A percentile compares a stretch with the other conserved stretches of the same genome.
Evolutionary conservation across 257 asterid genomes (phyloP).

Genomic region (Solanum rostratum): DNA sequence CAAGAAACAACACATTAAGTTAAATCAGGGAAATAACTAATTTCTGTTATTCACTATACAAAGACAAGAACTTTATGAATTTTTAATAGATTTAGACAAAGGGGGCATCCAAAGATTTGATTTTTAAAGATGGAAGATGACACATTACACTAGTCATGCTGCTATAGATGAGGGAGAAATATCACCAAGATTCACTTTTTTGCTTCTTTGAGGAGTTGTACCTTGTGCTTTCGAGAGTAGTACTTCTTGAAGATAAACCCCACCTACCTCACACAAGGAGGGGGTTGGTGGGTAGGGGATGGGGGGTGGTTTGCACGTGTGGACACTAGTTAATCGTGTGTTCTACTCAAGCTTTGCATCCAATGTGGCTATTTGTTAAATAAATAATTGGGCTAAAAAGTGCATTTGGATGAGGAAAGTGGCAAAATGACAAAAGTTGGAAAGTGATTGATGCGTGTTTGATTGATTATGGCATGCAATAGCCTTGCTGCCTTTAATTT

Average conservation of each 20-base stretch:
- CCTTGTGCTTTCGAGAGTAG: neutral
- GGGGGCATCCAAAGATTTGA: neutral
- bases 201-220: neutral
- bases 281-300: neutral
- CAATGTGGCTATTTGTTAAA: neutral
- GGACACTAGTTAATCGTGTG: neutral
- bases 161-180: neutral
- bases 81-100: neutral
- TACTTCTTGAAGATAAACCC: neutral
- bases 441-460: neutral
- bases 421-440: neutral
- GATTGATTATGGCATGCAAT: neutral
- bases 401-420: neutral
- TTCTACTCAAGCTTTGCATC: neutral
- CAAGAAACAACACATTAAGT: slow-evolving; percentile 1
- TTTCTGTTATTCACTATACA: neutral
- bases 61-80: neutral
- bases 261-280: neutral
- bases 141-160: neutral
- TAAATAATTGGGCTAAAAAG: neutral
- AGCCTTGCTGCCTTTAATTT: neutral
- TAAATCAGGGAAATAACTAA: neutral
- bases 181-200: neutral
- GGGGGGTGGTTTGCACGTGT: neutral
- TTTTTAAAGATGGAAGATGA: neutral